Evolutionary conservation across 495 filamentous ascomycete species (phyloP).

Genomic region (Trypethelium eluteriae): DNA sequence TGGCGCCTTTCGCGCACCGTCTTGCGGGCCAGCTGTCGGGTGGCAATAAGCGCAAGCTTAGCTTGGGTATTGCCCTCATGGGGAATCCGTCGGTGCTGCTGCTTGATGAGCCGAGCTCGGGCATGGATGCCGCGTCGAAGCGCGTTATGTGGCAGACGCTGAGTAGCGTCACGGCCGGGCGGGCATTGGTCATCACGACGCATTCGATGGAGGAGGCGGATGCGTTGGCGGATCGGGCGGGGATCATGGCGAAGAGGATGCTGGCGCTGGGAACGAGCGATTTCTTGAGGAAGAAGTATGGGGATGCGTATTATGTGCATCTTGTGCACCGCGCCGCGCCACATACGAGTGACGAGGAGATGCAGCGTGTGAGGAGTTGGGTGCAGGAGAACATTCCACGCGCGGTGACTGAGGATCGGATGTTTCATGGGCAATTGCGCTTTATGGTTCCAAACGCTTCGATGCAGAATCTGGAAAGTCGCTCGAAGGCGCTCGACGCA

Average conservation of each 20-base stretch:
- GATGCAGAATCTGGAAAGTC: constrained; percentile 5
- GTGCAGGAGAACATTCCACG: constrained; percentile 48
- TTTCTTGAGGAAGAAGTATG: constrained; percentile 50
- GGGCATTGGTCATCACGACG: constrained; percentile 52
- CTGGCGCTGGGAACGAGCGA: constrained; percentile 60
- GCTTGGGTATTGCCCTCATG: constrained; percentile 67
- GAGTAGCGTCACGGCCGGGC: constrained; percentile 47
- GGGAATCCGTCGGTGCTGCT: constrained; percentile 66
- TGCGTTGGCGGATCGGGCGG: constrained; percentile 60
- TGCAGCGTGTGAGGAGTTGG: constrained; percentile 55
- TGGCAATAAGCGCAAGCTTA: constrained; percentile 67
- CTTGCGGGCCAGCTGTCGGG: constrained; percentile 62
- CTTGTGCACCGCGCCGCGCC: constrained; percentile 69
- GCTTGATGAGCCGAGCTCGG: constrained; percentile 62
- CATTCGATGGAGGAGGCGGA: constrained; percentile 78
- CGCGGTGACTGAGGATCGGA: constrained; percentile 60
- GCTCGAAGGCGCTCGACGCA: constrained; percentile 11
- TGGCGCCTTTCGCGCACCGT: constrained; percentile 47
- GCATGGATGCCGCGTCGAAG: constrained; percentile 67
- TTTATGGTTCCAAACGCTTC: constrained; percentile 56
- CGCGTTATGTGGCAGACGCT: constrained; percentile 69
- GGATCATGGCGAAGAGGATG: constrained; percentile 65
- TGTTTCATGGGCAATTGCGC: constrained; percentile 73
- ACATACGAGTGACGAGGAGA: constrained; percentile 56
- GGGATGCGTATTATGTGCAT: constrained; percentile 58